Base-by-base conservation (phyloP, 2,329 filamentous ascomycete species). In the Fusarium veterinarium region DNA sequence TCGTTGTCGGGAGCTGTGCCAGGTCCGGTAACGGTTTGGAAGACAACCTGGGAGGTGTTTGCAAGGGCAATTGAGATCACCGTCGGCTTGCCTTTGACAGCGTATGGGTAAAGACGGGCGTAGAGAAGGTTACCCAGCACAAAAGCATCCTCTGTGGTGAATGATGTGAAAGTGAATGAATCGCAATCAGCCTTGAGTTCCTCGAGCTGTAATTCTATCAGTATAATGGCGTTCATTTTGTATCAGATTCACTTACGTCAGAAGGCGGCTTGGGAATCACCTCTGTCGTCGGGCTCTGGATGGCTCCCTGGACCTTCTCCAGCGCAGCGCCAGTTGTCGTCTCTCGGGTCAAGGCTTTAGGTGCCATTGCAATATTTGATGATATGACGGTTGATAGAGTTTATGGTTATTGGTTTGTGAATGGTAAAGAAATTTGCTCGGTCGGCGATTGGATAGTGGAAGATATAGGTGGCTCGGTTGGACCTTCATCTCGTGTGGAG, bases 1-100 rank as follows among this genome's bases (percentile, higher is more conserved):
- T 93, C 91, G 77, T 93, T 92, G 80, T 95, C 93, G 0, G 92
- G 91, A 67, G 87, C 85, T 8, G 90, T 89, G 11, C 93, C 93
- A 1, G 89, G 83, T 44, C 92, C 88, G 0, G 91, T 92, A 8
- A 88, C 89, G 64, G 86, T 85, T 79, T 95, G 92, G 84, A 94
- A 95, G 25, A 95, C 82, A 3, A 90, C 84, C 75, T 92, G 91
- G 53, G 82, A 80, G 73, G 80, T 81, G 77, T 88, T 87, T 64
- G 89, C 84, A n/a, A 91, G 85, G 37, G 87, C 84, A 80, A 93
- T 92, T 77, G 89, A 89, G 76, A 93, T 88, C 38, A 93, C 83
- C 1, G 91, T 86, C 49, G 86, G 85, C 12, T 78, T 74, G 52
- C 57, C 68, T 25, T 71, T 49, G 4, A 75, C 40, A 12, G 85